Evolutionary conservation across 148 eudicot genomes (phyloP), one percentile per base, ranked within the genome.

Genomic region (Beta vulgaris): DNA sequence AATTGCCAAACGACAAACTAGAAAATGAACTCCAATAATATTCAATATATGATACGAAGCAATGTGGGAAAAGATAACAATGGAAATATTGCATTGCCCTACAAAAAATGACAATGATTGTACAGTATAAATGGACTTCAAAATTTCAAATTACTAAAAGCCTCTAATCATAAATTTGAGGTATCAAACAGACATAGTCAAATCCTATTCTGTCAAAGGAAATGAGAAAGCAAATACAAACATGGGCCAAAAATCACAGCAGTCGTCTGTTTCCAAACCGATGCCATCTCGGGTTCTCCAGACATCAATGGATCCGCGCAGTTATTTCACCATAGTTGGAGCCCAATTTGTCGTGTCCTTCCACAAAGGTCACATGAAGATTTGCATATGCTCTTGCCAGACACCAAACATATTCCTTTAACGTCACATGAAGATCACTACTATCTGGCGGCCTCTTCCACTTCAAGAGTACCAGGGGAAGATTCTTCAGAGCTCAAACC

Each of bases 401-500:
- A 62, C 69, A 59, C 49, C 13, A 39, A 77, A 12, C 12, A 49
- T 16, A 26, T 1, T n/a, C 69, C 61, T 36, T 29, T 67, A 60
- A 16, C 28, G 32, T 31, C 75, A 36, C 14, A 49, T 2, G 18
- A 36, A 32, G 36, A 34, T n/a, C 10, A 39, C 51, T 28, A 54
- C 51, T 78, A 78, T 65, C 54, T 60, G 7, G 77, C 72, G 19
- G 68, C 68, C 44, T 64, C 68, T 64, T 64, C 11, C 9, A n/a
- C 46, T 36, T 21, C 14, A 40, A 61, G 55, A 44, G n/a, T 7
- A 42, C 28, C 69, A 48, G 58, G 51, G 6, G 72, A 72, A 74
- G 83, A 36, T 34, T 77, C 87, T 65, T 40, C 72, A 70, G 73
- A 65, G 40, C 35, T 80, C 87, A 88, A 82, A 51, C 96, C 96